Evolutionary conservation across 345 rosid genomes (phyloP), one percentile per base, ranked within the genome.

Genomic region (Citrus trifoliata): DNA sequence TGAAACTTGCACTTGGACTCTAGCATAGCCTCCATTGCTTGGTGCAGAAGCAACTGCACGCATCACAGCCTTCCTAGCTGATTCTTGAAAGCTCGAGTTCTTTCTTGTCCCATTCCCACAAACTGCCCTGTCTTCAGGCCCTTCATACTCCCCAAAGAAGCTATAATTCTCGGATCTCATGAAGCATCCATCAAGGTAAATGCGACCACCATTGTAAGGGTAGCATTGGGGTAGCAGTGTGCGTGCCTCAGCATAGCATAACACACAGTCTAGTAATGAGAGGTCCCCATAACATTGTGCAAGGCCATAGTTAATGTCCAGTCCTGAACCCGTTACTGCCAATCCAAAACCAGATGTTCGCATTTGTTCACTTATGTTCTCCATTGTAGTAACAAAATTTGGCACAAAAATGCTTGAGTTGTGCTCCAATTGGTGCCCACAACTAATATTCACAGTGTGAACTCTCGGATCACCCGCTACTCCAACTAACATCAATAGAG

Each of bases 221-320:
- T 89, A 95, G 85, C 99, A 95, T 73, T 93, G 90, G 0, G 99
- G 99, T 67, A 95, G 96, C 56, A 89, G 58, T 13, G 97, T 91
- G 0, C 98, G 88, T 13, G 95, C 99, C 87, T 92, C 96, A 0
- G 99, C 97, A 72, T 92, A 95, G 70, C 99, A 95, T 74, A 95
- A 80, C 10, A 90, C 96, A 78, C 99, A 95, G 74, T 95, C 99
- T 37, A 89, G 88, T 68, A 81, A 73, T 37, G 97, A 82, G 65
- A 95, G 95, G 76, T 95, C 98, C 0, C 99, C 95, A 8, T 95
- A 90, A 80, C 99, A 95, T 81, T 93, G 98, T 0, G 96, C 91
- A 4, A 95, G 90, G 70, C 94, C 99, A 71, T 90, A 91, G 89
- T 86, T 91, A 19, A 59, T 73, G 22, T 95, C 94, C 0, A 89